A percentile compares a stretch with the other conserved stretches of the same genome.
These are phyloP conservation scores for Ramaria rubella DNA, from an alignment of 768 basidiomycete genomes.

Conservation along the genomic window DNA sequence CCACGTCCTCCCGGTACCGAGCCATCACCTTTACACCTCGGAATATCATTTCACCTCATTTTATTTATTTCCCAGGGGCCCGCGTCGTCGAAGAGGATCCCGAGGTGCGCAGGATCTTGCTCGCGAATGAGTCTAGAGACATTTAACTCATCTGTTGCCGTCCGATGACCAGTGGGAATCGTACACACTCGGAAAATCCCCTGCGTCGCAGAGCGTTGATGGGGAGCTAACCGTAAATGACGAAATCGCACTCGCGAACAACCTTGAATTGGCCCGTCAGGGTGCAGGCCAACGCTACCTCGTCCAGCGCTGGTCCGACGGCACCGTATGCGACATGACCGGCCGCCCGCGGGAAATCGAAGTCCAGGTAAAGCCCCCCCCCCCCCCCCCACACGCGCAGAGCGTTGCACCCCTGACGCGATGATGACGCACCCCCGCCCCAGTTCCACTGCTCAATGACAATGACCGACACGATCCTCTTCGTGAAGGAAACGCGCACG, in stretches of 20 bases:
- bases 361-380: conserved; percentile 65
- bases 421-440: no score
- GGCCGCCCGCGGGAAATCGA: conserved; percentile 83
- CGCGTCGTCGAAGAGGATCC: conserved; percentile 82
- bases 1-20: conserved; percentile 56
- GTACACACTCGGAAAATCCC: conserved; percentile 71
- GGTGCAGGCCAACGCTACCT: conserved; percentile 86
- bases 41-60: neutral
- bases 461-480: conserved; percentile 82
- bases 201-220: conserved; percentile 30
- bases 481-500: conserved; percentile 89
- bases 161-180: conserved; percentile 61
- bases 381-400: conserved; percentile 4
- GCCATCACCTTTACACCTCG: neutral
- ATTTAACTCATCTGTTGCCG: neutral
- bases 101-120: conserved; percentile 43
- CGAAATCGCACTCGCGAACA: conserved; percentile 54
- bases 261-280: conserved; percentile 58
- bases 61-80: conserved; percentile 39
- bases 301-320: conserved; percentile 86
- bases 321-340: conserved; percentile 91
- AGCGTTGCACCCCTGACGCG: conserved; percentile 4
- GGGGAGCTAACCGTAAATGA: conserved; percentile 58
- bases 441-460: conserved; percentile 97
- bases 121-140: conserved; percentile 19